Percentiles rank a stretch among this genome's conserved stretches.
Evolutionary conservation across 1,139 yeast genomes (phyloP).

Genomic region (Geotrichum candidum): DNA sequence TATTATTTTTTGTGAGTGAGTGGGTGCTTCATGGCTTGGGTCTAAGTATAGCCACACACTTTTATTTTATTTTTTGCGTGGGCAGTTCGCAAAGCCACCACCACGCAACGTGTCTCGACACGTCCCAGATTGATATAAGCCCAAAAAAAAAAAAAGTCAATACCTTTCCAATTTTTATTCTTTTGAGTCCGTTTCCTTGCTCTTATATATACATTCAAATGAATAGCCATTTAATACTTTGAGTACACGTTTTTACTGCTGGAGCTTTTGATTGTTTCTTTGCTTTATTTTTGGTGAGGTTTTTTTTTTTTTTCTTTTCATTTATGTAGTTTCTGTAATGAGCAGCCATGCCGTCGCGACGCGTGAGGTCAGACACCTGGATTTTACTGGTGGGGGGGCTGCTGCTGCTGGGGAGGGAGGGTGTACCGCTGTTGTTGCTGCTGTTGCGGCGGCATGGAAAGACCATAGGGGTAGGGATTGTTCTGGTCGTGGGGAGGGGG

Average conservation of each 20-base stretch:
- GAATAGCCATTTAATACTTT: too few species aligned
- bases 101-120: not conserved
- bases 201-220: too few species aligned
- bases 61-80: not conserved
- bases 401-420: not conserved
- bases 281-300: not conserved
- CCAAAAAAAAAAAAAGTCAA: too few species aligned
- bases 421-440: not conserved
- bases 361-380: not conserved
- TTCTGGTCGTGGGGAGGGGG: constrained; percentile 1
- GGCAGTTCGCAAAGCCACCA: not conserved
- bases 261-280: not conserved
- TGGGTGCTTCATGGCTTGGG: too few species aligned
- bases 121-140: not conserved
- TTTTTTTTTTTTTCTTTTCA: not conserved
- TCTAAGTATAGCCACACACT: not conserved
- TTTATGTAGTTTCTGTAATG: not conserved
- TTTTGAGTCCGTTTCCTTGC: too few species aligned
- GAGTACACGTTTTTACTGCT: not conserved
- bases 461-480: constrained; percentile 1
- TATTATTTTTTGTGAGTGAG: too few species aligned
- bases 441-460: constrained; percentile 7
- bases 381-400: not conserved
- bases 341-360: not conserved
- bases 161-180: too few species aligned